Evolutionary conservation across 495 filamentous ascomycete species (phyloP).

Genomic region (Evansstolkia leycettana): DNA sequence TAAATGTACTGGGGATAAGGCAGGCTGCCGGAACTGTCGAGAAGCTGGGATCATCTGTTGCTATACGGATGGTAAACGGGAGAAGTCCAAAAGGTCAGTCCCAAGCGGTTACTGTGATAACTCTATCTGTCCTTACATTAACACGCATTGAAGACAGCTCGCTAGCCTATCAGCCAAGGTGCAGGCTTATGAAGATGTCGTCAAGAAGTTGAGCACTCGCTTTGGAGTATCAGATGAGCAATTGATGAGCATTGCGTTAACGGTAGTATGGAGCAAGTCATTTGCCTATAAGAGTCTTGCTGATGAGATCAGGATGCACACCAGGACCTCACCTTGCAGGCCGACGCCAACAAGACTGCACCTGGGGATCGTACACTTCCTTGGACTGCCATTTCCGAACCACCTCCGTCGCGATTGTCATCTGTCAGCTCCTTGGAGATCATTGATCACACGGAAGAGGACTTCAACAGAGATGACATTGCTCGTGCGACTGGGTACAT

Average conservation of each 20-base stretch:
- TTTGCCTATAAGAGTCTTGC: neutral
- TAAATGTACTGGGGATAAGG: constrained; percentile 45
- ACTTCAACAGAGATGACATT: constrained; percentile 40
- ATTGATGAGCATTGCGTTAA: constrained; percentile 22
- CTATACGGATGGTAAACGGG: constrained; percentile 46
- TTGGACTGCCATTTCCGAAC: constrained; percentile 11
- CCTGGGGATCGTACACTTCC: constrained; percentile 6
- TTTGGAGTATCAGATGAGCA: constrained; percentile 29
- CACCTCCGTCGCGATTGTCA: constrained; percentile 12
- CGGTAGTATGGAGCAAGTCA: constrained; percentile 14
- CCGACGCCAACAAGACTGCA: constrained; percentile 4
- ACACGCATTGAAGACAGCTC: constrained; percentile 23
- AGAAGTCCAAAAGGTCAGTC: constrained; percentile 40
- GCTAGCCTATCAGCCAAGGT: constrained; percentile 38
- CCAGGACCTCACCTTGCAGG: constrained; percentile 10
- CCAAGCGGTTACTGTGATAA: neutral
- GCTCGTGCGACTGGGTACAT: constrained; percentile 40
- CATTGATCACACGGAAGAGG: constrained; percentile 44
- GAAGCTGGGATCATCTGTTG: constrained; percentile 37
- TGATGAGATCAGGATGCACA: constrained; percentile 14
- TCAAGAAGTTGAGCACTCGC: constrained; percentile 22
- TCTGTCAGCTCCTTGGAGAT: constrained; percentile 35
- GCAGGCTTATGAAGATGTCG: constrained; percentile 34
- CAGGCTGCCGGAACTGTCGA: constrained; percentile 42
- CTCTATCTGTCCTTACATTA: neutral